Evolutionary conservation across 306 rosid species (phyloP), one percentile per base, ranked within the genome.

Genomic region (Rubus parviflorus): DNA sequence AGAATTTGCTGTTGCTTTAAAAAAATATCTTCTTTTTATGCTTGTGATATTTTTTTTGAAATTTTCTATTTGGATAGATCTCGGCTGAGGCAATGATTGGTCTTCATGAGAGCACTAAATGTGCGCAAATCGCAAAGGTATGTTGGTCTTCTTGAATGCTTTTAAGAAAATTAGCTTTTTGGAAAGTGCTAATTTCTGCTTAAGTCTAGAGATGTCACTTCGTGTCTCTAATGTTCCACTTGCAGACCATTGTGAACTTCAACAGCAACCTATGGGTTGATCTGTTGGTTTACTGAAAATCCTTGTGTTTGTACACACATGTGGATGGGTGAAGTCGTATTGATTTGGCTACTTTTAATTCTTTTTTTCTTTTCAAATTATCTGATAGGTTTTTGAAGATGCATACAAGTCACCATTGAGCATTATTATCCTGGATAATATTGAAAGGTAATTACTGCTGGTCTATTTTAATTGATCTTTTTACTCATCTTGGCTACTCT

Each of bases 331-430:
- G 69, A 70, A 72, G 57, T 58, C 58, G 79, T 41, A 15, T 35
- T n/a, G 7, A 48, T 23, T 23, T 23, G 48, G 38, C 6, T 20
- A 17, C 13, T 13, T 43, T 11, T 22, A 64, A 13, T 70, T 53
- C 5, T 37, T 15, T 68, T 70, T 53, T 10, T 20, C 16, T 42
- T 35, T n/a, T 16, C 75, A 20, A 77, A 62, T 66, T 73, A 72
- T 86, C 41, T 73, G 20, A 77, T 74, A 96, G 99, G 90, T 92
- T 78, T 96, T 96, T 85, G 99, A 96, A 88, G 99, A 96, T 85
- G 99, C 98, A 45, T 91, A 96, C 90, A 92, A 91, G 87, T 96
- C 98, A 65, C 99, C 99, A 16, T 74, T 91, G 90, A 96, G 99
- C 87, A 91, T 96, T 62, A 86, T 96, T 73, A 77, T 96, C 83